phyloP scores from a whole-genome alignment of 129 eudicot species.

The Flaveria sonorensis region DNA sequence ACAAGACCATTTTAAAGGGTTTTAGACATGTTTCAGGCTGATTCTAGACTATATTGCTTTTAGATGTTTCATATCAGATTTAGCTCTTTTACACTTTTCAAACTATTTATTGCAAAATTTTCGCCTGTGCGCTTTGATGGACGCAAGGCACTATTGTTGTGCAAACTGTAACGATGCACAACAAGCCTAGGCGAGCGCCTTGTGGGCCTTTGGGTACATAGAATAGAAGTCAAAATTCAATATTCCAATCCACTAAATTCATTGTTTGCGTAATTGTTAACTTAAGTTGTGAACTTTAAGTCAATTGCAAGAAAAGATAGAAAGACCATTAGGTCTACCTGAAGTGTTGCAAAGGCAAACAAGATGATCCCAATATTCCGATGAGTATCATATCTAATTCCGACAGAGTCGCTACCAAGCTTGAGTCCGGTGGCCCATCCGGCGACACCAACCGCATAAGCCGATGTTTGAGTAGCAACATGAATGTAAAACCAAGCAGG shows the following conservation, averaged over 20 bases:
- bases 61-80: neutral
- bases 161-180: too few relatives aligned
- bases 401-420: constrained; percentile 41
- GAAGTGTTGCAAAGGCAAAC: constrained; percentile 80
- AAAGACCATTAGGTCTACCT: constrained; percentile 44
- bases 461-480: constrained; percentile 40
- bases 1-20: too few relatives aligned
- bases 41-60: too few relatives aligned
- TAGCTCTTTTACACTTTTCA: too few relatives aligned
- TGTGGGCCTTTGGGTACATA: too few relatives aligned
- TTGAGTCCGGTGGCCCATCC: constrained; percentile 51
- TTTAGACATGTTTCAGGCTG: too few relatives aligned
- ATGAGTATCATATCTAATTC: constrained; percentile 47
- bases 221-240: neutral
- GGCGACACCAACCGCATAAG: constrained; percentile 43
- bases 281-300: neutral
- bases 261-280: neutral
- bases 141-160: too few relatives aligned
- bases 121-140: too few relatives aligned
- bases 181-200: too few relatives aligned
- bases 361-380: constrained; percentile 77
- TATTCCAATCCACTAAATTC: neutral
- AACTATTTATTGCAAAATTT: too few relatives aligned
- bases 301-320: constrained; percentile 20
- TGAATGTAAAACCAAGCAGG: constrained; percentile 55